Conservation (phyloP, 129 eudicot genomes). For the Logfia minima region DNA sequence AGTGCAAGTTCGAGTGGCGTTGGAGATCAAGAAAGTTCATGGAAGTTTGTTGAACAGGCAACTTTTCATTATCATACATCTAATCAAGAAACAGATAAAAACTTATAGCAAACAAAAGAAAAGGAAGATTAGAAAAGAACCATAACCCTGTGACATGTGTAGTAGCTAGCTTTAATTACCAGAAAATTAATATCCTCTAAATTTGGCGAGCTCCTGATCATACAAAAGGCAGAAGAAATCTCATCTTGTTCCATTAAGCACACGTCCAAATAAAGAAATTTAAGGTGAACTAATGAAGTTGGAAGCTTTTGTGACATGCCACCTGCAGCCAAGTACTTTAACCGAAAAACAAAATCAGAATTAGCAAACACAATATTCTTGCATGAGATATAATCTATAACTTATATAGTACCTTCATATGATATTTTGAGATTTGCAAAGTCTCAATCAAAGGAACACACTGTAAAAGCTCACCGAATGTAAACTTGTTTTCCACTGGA, state of each 20-base stretch:
- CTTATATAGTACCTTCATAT: neutral
- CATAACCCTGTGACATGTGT: no score
- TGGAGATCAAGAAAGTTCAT: neutral
- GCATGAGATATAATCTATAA: neutral
- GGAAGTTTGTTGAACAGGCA: neutral
- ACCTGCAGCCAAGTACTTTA: neutral
- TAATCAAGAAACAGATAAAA: no score
- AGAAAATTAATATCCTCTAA: neutral
- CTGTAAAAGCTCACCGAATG: neutral
- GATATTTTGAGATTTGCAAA: neutral
- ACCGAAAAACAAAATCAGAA: neutral
- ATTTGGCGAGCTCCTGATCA: neutral
- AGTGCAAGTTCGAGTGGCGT: neutral
- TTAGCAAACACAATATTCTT: neutral
- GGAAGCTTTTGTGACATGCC: neutral
- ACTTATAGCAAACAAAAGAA: no score
- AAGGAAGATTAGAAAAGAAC: no score
- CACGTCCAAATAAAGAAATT: neutral
- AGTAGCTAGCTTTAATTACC: neutral
- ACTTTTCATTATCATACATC: neutral
- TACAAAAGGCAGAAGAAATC: neutral
- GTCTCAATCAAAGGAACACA: neutral
- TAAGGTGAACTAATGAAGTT: constrained; percentile 7
- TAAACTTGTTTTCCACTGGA: neutral
- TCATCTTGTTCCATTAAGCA: neutral